These are phyloP conservation scores for Scheffersomyces stipitis DNA, from an alignment of 805 yeast species.

Conservation along the genomic window DNA sequence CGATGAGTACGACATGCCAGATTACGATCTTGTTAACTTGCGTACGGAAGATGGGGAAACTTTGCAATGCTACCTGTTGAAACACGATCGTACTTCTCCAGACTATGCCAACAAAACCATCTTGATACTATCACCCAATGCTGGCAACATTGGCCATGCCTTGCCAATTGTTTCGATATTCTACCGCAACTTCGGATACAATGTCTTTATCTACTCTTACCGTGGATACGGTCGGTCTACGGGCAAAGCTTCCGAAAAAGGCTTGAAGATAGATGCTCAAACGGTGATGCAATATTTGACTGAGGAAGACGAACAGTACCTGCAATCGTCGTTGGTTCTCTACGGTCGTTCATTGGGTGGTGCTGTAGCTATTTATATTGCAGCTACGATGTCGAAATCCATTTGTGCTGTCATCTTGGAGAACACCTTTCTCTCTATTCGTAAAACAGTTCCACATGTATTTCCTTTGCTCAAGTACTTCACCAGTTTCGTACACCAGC, in stretches of 20 bases:
- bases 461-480: constrained; percentile 65
- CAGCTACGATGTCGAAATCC: constrained; percentile 51
- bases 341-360: constrained; percentile 95
- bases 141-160: constrained; percentile 93
- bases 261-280: constrained; percentile 81
- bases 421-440: constrained; percentile 78
- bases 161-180: constrained; percentile 76
- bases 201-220: constrained; percentile 83
- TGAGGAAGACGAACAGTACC: constrained; percentile 49
- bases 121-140: constrained; percentile 83
- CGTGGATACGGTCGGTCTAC: constrained; percentile 87
- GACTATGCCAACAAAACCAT: constrained; percentile 63
- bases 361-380: constrained; percentile 85
- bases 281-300: constrained; percentile 62
- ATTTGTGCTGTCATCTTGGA: constrained; percentile 74
- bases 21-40: constrained; percentile 58
- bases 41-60: constrained; percentile 69
- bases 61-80: constrained; percentile 63
- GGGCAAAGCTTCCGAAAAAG: constrained; percentile 74
- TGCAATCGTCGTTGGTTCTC: constrained; percentile 55
- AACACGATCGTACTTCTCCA: constrained; percentile 43
- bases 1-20: constrained; percentile 56
- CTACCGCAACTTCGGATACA: constrained; percentile 60
- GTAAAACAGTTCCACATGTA: constrained; percentile 68
- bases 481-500: constrained; percentile 66